Conservation (phyloP, 164 flowering plant genomes). For the Berberis vulgaris region DNA sequence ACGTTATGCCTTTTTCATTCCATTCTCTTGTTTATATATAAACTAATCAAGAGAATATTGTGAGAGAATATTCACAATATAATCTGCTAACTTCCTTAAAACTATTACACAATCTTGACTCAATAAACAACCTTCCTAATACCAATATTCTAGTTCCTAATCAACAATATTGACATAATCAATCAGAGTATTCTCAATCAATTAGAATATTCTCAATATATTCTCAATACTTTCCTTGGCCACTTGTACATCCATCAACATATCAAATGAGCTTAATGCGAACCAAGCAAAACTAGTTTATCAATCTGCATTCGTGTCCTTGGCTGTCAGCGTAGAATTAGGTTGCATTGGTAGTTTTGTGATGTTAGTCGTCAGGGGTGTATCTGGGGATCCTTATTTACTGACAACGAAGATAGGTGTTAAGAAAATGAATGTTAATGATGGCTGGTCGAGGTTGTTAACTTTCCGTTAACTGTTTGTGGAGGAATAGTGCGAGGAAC, state of each 20-base stretch:
- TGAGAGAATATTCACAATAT: no score
- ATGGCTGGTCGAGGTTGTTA: slow-evolving; percentile 74
- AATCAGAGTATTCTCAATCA: no score
- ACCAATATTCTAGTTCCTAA: no score
- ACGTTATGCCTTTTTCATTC: no score
- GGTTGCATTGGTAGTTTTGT: slow-evolving; percentile 48
- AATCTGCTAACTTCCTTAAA: no score
- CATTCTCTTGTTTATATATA: no score
- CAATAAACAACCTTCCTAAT: no score
- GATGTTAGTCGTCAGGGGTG: slow-evolving; percentile 50
- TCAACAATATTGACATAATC: no score
- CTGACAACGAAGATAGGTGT: slow-evolving; percentile 55
- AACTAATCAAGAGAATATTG: no score
- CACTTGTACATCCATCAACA: slow-evolving; percentile 63
- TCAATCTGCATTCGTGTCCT: slow-evolving; percentile 42
- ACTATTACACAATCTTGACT: no score
- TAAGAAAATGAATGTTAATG: slow-evolving; percentile 52
- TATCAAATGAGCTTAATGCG: slow-evolving; percentile 82
- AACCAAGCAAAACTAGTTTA: slow-evolving; percentile 33
- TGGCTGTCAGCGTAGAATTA: slow-evolving; percentile 19
- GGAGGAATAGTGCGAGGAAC: slow-evolving; percentile 87
- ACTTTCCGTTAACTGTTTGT: slow-evolving; percentile 66
- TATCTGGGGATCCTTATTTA: slow-evolving; percentile 66
- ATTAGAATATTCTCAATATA: no score
- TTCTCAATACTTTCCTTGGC: slow-evolving; percentile 31